Base-by-base conservation (phyloP, 805 yeast genomes). In the Hanseniaspora vineae region DNA sequence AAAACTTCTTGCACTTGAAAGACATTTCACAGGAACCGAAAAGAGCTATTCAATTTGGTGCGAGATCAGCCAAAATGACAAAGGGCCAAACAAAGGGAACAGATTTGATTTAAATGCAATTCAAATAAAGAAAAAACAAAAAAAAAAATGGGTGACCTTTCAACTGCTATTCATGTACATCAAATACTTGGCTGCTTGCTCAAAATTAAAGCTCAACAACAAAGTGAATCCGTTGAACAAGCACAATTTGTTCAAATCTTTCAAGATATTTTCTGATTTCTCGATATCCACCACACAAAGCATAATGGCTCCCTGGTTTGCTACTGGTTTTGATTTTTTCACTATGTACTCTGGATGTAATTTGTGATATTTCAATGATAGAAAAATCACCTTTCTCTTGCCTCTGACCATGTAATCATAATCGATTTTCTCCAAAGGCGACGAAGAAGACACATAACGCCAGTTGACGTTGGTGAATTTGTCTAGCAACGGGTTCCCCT, bases 31-130 rank as follows among this genome's bases (percentile, higher is more conserved):
- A 70, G 19, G 97, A 92, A 58, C 77, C 83, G 1, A 92, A 92
- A 59, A 70, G 99, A 44, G 99, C 99, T 0, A 88, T 92, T 51
- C 98, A 92, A 59, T 92, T 92, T 63, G 99, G 99, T 0, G 85
- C 97, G 0, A 80, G 84, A 52, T 82, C 95, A 59, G 98, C 99
- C 1, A 94, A 90, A 62, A 78, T 92, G 81, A 71, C 78, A 2
- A 76, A 82, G 42, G 81, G 89, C 3, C 82, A 78, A 54, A 69
- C 75, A 39, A 82, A 79, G 56, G 97, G 97, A 0, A 83, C 89
- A 0, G 92, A 82, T 55, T 23, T 23, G 19, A 42, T 29, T 11
- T 46, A 18, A 44, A n/a, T 18, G n/a, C 31, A 13, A 13, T 39
- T 39, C 32, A n/a, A 13, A 23, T 5, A 23, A 23, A 23, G 8